Base-by-base conservation (phyloP, 208 protist genomes). In the Vickermania ingenoplastis region DNA sequence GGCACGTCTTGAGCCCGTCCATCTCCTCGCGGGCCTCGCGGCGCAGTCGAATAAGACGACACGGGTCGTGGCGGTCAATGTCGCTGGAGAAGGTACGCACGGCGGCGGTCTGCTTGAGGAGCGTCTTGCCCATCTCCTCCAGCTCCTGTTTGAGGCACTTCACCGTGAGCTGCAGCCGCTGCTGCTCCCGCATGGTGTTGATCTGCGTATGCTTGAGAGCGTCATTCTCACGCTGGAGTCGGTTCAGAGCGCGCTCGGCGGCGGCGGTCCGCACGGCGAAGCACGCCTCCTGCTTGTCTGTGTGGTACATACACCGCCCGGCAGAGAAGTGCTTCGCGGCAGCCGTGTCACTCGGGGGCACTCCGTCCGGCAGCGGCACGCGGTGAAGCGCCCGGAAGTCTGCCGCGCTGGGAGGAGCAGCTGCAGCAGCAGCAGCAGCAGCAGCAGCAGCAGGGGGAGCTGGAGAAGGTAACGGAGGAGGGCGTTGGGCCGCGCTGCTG, bases 131-230 rank as follows among this genome's bases (percentile, higher is more conserved):
- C 58, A 77, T 71, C n/a, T 68, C 63, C 23, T 64, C 71, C 57
- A 94, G 62, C 71, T 89, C 84, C 1, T n/a, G 14, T 1, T 75
- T 76, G 23, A 91, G 75, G n/a, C 67, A 65, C 25, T 65, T 61
- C 3, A 88, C 63, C n/a, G 78, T 50, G 4, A n/a, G 36, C 24
- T 68, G 59, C 50, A 89, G 48, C 29, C 41, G 41, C 24, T 64
- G 65, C 22, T 67, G 58, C 60, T 85, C 67, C 17, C 52, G 57
- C 11, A 45, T 67, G 41, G 71, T 67, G 0, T 50, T 61, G 0
- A 83, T 21, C 14, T 83, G 60, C 0, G 26, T 54, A 0, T 62
- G 59, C 57, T 79, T 76, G 25, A 88, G 63, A 25, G 41, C 63
- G 52, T 91, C 76, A 53, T 83, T 81, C 59, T 89, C 79, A 7